Evolutionary conservation across 345 rosid species (phyloP).

Genomic region (Eucalyptus marginata): DNA sequence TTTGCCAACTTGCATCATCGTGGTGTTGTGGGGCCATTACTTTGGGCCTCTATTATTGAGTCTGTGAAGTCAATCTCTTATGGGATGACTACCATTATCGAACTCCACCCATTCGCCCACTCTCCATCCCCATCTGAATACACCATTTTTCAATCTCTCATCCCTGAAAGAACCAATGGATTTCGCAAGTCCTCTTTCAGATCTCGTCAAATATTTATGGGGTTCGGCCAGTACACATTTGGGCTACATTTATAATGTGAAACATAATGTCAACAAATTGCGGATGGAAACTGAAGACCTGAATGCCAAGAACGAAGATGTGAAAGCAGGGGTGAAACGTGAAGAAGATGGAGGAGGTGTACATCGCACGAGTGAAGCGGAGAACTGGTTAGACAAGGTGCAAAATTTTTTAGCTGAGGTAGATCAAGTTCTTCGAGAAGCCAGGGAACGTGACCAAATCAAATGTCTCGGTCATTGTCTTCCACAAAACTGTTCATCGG

Average conservation of each 20-base stretch:
- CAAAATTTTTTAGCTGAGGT: rapidly evolving
- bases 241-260: background rate
- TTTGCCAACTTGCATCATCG: no score
- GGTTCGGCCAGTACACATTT: background rate
- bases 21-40: no score
- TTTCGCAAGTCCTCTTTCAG: background rate
- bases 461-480: background rate
- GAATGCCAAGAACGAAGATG: background rate
- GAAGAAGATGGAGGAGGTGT: background rate
- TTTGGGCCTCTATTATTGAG: no score
- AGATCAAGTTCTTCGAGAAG: background rate
- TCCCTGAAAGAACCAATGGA: background rate
- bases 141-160: background rate
- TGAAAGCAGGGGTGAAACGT: rapidly evolving
- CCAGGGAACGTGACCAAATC: background rate
- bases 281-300: rapidly evolving
- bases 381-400: background rate
- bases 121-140: no score
- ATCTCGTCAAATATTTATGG: background rate
- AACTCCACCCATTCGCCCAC: no score
- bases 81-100: no score
- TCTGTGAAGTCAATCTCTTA: no score
- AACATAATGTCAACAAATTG: background rate
- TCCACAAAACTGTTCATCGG: background rate
- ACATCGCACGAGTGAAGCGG: background rate